Base-by-base conservation (phyloP, 768 basidiomycete genomes). In the Artomyces pyxidatus region DNA sequence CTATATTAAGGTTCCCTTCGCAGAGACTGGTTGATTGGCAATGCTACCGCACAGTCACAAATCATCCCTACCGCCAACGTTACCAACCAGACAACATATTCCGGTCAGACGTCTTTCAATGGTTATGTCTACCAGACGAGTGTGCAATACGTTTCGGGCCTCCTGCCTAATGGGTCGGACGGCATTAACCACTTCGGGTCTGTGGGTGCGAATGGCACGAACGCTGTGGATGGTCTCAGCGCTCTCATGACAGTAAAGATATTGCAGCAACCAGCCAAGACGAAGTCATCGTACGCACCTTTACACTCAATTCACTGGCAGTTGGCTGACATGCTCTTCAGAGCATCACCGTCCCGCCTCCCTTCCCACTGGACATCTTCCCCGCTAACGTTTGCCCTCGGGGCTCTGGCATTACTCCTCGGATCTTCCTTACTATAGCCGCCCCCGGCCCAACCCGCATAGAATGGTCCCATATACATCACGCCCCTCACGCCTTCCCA, bases 11-110 rank as follows among this genome's bases (percentile, higher is more conserved):
- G 10, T 19, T 35, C 35, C 21, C 43, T 48, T 44, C 22, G 14
- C 48, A 82, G 92, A 22, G 91, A 96, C 61, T 85, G 78, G 73
- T 67, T 95, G n/a, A 69, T 94, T 22, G 88, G 86, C 19, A 92
- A 92, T 61, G 82, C 86, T 21, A 92, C 91, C 0, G 61, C 72
- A 21, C 68, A 67, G 52, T 38, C 63, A 11, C 43, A 48, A 9
- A n/a, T 66, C 9, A 68, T 85, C 47, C 68, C 71, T 16, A 76
- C 79, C 0, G 14, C 48, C 14, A 57, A 58, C 29, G 58, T 86
- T 41, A 80, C 75, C n/a, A 82, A 86, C 57, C 59, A 63, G 27
- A 73, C 80, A 25, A 77, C 78, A 0, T 90, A 67, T 61, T 70
- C 72, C 1, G 90, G 85, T 1, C 69, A 72, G 14, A 85, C 85